Percentiles rank a stretch among this genome's conserved stretches.
These are phyloP conservation scores for Wickerhamomyces canadensis DNA, from an alignment of 805 yeast species.

Conservation along the genomic window DNA sequence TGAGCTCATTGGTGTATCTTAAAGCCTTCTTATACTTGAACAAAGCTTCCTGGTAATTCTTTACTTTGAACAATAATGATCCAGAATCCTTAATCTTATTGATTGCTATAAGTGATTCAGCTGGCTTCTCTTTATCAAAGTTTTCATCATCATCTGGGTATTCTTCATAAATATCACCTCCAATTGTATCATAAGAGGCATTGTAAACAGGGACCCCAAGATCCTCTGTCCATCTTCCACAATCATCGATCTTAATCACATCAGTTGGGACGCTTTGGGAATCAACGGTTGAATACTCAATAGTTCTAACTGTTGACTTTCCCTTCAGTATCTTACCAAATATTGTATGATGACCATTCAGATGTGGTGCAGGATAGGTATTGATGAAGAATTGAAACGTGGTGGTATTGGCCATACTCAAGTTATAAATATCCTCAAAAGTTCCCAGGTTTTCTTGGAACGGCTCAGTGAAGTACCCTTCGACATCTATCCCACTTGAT, in stretches of 20 bases:
- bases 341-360: slow-evolving; percentile 69
- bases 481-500: slow-evolving; percentile 61
- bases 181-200: slow-evolving; percentile 55
- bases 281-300: slow-evolving; percentile 47
- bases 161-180: slow-evolving; percentile 72
- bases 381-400: slow-evolving; percentile 69
- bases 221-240: slow-evolving; percentile 57
- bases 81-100: slow-evolving; percentile 63
- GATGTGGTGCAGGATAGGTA: slow-evolving; percentile 65
- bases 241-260: slow-evolving; percentile 42
- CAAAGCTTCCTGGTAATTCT: slow-evolving; percentile 44
- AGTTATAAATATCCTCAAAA: slow-evolving; percentile 39
- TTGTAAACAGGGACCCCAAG: slow-evolving; percentile 54
- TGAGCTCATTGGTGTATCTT: slow-evolving; percentile 63
- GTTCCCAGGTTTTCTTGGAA: slow-evolving; percentile 52
- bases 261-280: slow-evolving; percentile 38
- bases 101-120: slow-evolving; percentile 45
- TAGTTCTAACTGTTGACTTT: slow-evolving; percentile 60
- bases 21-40: slow-evolving; percentile 63
- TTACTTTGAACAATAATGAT: slow-evolving; percentile 48
- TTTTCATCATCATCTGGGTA: slow-evolving; percentile 67
- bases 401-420: slow-evolving; percentile 65
- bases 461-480: no score
- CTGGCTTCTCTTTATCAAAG: slow-evolving; percentile 52
- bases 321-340: slow-evolving; percentile 70